phyloP scores from a whole-genome alignment of 2,329 filamentous ascomycete genomes.

The Whalleya microplaca region DNA sequence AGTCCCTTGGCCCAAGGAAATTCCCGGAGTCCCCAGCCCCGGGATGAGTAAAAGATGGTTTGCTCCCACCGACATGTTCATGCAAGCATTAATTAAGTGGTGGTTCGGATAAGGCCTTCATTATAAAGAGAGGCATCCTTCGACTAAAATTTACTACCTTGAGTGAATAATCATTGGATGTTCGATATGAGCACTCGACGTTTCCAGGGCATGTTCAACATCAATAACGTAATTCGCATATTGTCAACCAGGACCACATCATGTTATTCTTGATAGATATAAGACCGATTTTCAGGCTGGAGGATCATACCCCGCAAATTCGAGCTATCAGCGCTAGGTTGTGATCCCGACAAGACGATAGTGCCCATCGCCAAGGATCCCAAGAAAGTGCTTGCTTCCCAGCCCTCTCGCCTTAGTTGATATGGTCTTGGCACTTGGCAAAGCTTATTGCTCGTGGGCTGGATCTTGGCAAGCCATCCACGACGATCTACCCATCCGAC shows the following conservation, averaged over 20 bases:
- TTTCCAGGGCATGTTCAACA: not conserved
- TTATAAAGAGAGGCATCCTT: too few relatives aligned
- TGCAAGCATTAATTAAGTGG: not conserved
- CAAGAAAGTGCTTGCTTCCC: conserved; percentile 21
- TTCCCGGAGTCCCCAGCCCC: not conserved
- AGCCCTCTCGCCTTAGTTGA: conserved; percentile 17
- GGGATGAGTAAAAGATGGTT: not conserved
- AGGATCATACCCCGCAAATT: conserved; percentile 18
- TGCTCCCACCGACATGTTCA: not conserved
- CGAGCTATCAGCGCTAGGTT: not conserved
- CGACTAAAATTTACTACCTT: too few relatives aligned
- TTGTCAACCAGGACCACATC: not conserved
- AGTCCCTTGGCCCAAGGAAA: not conserved
- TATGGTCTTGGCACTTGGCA: conserved; percentile 38
- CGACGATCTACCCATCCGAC: conserved; percentile 18
- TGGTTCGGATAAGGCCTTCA: not conserved
- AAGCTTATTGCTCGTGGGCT: conserved; percentile 42
- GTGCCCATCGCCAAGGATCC: conserved; percentile 3
- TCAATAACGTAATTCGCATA: not conserved
- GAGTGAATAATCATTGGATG: too few relatives aligned
- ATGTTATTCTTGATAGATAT: not conserved
- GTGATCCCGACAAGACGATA: not conserved
- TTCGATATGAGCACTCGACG: too few relatives aligned
- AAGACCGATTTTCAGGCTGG: not conserved
- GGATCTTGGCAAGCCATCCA: conserved; percentile 29